These are phyloP conservation scores for Collybiopsis luxurians DNA, from an alignment of 768 basidiomycete species.

Conservation along the genomic window DNA sequence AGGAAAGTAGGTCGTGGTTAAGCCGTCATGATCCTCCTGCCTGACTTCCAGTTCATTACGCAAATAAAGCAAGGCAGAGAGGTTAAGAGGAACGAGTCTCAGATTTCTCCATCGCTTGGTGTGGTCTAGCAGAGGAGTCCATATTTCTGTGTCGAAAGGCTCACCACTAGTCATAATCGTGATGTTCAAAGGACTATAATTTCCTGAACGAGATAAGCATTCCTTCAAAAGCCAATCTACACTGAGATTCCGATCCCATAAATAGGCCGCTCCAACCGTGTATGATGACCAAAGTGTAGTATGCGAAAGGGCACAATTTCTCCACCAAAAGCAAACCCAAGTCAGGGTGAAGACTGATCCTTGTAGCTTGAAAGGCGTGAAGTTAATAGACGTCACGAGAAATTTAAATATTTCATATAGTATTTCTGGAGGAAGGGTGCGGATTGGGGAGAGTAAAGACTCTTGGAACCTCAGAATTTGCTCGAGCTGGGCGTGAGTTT, in stretches of 20 bases:
- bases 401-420: neutral
- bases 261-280: too few relatives aligned
- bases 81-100: too few relatives aligned
- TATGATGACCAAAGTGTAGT: neutral
- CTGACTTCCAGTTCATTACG: too few relatives aligned
- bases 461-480: neutral
- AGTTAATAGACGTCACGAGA: neutral
- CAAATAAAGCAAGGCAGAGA: too few relatives aligned
- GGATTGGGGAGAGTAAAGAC: neutral
- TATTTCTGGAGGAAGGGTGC: neutral
- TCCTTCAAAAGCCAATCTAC: neutral
- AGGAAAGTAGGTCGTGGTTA: too few relatives aligned
- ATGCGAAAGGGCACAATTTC: neutral
- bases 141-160: too few relatives aligned
- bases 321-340: neutral
- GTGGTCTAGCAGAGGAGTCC: too few relatives aligned
- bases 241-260: neutral
- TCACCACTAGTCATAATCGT: neutral
- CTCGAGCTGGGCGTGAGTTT: neutral
- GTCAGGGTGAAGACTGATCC: neutral
- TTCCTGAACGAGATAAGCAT: neutral
- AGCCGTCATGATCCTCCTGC: too few relatives aligned
- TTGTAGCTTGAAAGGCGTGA: neutral
- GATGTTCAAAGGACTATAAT: neutral
- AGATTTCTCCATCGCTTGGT: too few relatives aligned